phyloP scores from a whole-genome alignment of 2,329 filamentous ascomycete genomes.

The Ascochyta fabae region DNA sequence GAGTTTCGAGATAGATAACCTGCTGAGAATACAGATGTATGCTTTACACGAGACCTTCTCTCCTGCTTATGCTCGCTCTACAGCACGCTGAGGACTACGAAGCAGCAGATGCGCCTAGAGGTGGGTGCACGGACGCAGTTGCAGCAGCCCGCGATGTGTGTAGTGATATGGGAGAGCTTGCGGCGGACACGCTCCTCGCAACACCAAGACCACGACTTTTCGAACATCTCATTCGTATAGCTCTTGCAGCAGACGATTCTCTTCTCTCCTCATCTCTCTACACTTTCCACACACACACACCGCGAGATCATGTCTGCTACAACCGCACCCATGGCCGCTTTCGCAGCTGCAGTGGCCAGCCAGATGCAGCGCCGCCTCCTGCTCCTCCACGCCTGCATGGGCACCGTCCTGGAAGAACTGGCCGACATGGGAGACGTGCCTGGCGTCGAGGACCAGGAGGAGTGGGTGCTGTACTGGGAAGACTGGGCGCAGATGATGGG shows the following conservation, averaged over 20 bases:
- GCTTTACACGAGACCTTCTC: not conserved
- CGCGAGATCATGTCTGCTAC: not conserved
- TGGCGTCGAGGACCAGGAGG: not conserved
- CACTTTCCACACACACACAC: not conserved
- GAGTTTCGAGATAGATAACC: too few relatives aligned
- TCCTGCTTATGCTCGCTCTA: too few relatives aligned
- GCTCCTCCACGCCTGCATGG: not conserved
- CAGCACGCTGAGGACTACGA: not conserved
- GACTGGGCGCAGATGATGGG: not conserved
- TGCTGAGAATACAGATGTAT: not conserved
- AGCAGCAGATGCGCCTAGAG: not conserved
- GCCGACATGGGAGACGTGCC: not conserved
- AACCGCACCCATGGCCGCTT: not conserved
- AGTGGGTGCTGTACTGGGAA: not conserved
- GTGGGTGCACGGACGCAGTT: slow-evolving; percentile 2
- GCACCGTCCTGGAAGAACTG: not conserved
- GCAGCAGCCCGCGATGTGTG: not conserved
- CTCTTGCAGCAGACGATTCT: not conserved
- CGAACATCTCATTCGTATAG: not conserved
- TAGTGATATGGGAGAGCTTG: not conserved
- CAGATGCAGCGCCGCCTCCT: not conserved
- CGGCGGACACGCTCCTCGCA: not conserved
- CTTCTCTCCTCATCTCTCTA: not conserved
- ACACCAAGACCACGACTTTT: not conserved
- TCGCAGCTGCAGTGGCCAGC: not conserved